A percentile compares a stretch with the other conserved stretches of the same genome.
Evolutionary conservation across 495 filamentous ascomycete species (phyloP).

Genomic region (Hyaloscypha finlandica): DNA sequence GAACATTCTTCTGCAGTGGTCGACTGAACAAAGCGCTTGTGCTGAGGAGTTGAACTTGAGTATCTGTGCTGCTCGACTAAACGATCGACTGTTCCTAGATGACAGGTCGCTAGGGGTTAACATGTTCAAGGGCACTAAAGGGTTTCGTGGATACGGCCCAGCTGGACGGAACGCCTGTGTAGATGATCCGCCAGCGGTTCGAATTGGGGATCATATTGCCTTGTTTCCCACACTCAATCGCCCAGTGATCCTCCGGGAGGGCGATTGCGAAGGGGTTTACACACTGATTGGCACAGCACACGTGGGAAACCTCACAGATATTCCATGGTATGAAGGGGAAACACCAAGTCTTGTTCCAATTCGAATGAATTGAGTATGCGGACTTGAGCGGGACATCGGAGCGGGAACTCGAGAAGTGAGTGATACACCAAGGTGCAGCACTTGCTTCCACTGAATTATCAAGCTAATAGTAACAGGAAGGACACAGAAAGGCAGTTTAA

Average conservation of each 20-base stretch:
- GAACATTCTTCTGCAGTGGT: background rate
- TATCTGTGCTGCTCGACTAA: too few relatives aligned
- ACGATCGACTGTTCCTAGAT: background rate
- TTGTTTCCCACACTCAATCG: background rate
- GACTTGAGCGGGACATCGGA: too few relatives aligned
- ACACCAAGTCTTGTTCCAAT: background rate
- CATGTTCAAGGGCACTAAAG: background rate
- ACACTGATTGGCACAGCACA: background rate
- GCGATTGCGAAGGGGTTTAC: background rate
- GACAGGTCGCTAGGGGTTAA: background rate
- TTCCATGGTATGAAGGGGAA: background rate
- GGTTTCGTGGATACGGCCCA: background rate
- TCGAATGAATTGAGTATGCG: background rate
- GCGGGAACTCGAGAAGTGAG: too few relatives aligned
- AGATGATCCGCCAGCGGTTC: background rate
- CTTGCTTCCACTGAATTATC: too few relatives aligned
- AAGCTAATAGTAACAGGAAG: too few relatives aligned
- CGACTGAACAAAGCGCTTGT: background rate
- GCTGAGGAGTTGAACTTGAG: background rate
- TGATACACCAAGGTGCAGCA: too few relatives aligned
- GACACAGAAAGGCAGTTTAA: too few relatives aligned
- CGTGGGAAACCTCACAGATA: background rate
- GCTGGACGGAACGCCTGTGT: background rate
- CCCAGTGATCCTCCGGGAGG: background rate
- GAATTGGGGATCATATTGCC: background rate